Evolutionary conservation across 1,284 basidiomycete species (phyloP), one percentile per base, ranked within the genome.

Genomic region (Amylostereum chailletii): DNA sequence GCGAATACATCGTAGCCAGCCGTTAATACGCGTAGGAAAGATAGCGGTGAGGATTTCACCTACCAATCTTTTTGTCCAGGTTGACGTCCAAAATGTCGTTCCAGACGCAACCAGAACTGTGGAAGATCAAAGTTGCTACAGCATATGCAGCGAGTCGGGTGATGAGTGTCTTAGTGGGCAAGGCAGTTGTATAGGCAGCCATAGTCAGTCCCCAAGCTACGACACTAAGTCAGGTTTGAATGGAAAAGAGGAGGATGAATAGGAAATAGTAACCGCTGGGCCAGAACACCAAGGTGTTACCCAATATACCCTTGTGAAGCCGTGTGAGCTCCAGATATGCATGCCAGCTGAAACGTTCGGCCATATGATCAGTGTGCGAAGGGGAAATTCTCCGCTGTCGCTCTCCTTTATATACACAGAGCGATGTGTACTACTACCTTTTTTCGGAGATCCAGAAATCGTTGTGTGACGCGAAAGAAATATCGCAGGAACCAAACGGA

Each of bases 51-150:
- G 19, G 19, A 34, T 11, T 19, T 19, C 49, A 54, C 58, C 42
- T 44, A 60, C 60, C 60, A n/a, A 62, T 59, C 42, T 53, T 51
- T 9, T 48, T 47, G 45, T 62, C 60, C 34, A 60, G 47, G 26
- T 62, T 54, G 10, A 47, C 41, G 47, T 60, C 59, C 43, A 53
- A 57, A 2, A 60, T 60, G 39, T 60, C 59, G 48, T 57, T 58
- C 48, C 52, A 54, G 7, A 54, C 50, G 40, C 55, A 58, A 1
- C 47, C 54, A 11, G 51, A 49, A 39, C 50, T 55, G 38, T 57
- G 53, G 2, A 52, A 37, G 10, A 54, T 44, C 3, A 50, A 40
- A 42, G 47, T 45, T 26, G 32, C 37, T 6, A 31, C 42, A 3
- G 38, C 38, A 34, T 49, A 52, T 2, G 32, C 37, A 30, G 7